phyloP scores from a whole-genome alignment of 495 filamentous ascomycete species.

The Hyaloscypha variabilis region DNA sequence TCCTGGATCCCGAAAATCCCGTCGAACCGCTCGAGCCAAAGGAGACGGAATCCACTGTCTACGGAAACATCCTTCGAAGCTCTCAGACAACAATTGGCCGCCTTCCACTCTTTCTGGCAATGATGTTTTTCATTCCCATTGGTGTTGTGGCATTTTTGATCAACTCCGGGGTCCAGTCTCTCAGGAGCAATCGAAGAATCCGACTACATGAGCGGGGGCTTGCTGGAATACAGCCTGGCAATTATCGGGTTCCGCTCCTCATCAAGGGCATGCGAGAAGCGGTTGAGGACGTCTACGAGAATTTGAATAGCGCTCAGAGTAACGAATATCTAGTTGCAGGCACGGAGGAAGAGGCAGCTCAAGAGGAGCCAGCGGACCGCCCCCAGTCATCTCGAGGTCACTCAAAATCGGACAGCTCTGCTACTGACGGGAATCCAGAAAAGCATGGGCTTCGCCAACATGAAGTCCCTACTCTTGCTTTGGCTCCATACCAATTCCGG shows the following conservation, averaged over 20 bases:
- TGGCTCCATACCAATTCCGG: conserved; percentile 77
- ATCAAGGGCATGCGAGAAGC: conserved; percentile 70
- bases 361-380: conserved; percentile 3
- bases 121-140: conserved; percentile 69
- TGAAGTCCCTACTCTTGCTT: conserved; percentile 69
- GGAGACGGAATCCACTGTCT: conserved; percentile 15
- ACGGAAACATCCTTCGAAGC: conserved; percentile 16
- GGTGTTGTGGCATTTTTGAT: conserved; percentile 69
- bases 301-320: conserved; percentile 61
- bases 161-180: conserved; percentile 74
- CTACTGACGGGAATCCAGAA: not conserved
- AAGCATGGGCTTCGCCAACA: conserved; percentile 28
- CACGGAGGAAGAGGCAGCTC: conserved; percentile 27
- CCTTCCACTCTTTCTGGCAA: conserved; percentile 58
- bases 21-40: conserved; percentile 46
- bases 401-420: not conserved
- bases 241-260: conserved; percentile 77
- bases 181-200: conserved; percentile 72
- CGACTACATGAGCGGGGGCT: conserved; percentile 73
- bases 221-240: conserved; percentile 59
- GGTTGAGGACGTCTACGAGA: conserved; percentile 75
- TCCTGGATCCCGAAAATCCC: conserved; percentile 72
- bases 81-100: conserved; percentile 38
- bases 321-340: conserved; percentile 49
- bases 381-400: not conserved